phyloP scores from a whole-genome alignment of 805 yeast species.

The Jamesozyma spencerorum region DNA sequence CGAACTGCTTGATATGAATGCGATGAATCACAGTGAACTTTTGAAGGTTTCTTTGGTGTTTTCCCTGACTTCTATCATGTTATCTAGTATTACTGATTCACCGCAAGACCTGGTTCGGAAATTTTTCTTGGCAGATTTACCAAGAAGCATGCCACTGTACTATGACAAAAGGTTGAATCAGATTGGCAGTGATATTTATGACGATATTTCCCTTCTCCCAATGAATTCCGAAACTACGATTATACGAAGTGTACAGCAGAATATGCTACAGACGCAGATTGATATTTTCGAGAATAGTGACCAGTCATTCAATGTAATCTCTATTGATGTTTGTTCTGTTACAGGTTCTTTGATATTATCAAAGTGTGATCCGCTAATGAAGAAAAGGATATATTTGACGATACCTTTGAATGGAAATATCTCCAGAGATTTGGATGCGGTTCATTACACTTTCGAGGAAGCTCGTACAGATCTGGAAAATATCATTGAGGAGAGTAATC shows the following conservation, averaged over 20 bases:
- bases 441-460: constrained; percentile 35
- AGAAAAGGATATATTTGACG: constrained; percentile 40
- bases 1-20: constrained; percentile 10
- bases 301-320: constrained; percentile 31
- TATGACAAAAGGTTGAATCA: constrained; percentile 16
- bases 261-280: constrained; percentile 5
- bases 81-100: constrained; percentile 13
- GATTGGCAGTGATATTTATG: constrained; percentile 11
- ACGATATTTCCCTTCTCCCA: constrained; percentile 8
- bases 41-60: constrained; percentile 15
- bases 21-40: constrained; percentile 14
- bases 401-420: constrained; percentile 50
- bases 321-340: constrained; percentile 49
- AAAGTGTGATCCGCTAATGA: constrained; percentile 29
- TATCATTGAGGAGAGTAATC: constrained; percentile 54
- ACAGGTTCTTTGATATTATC: constrained; percentile 53
- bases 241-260: constrained; percentile 2
- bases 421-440: constrained; percentile 37
- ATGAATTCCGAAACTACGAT: constrained; percentile 3
- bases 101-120: constrained; percentile 5
- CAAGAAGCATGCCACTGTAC: constrained; percentile 16
- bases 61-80: constrained; percentile 14
- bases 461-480: constrained; percentile 38
- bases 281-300: constrained; percentile 3
- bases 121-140: constrained; percentile 15